Conservation (phyloP, 1,284 basidiomycete genomes). For the Fomitopsis pinicola region DNA sequence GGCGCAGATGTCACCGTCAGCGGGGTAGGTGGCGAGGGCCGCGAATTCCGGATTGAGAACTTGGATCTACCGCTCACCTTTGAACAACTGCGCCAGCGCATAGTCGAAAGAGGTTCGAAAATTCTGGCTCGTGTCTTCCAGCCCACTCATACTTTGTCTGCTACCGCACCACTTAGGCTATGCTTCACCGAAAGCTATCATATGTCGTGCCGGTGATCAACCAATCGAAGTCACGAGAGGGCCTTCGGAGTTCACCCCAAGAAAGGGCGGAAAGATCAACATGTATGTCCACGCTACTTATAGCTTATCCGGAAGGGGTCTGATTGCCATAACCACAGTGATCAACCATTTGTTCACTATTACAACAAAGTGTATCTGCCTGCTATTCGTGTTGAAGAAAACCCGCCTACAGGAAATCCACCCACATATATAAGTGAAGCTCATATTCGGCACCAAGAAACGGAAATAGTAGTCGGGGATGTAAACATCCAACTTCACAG, state of each 20-base stretch:
- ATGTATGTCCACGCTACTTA: not conserved
- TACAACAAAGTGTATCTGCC: not conserved
- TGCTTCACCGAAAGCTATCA: not conserved
- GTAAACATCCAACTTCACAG: not conserved
- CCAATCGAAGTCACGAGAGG: not conserved
- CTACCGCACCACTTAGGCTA: not conserved
- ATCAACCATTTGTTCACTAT: slow-evolving; percentile 2
- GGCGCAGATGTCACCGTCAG: not conserved
- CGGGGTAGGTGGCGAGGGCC: not conserved
- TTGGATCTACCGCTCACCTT: not conserved
- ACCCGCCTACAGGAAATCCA: too few relatives aligned
- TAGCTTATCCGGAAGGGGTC: too few relatives aligned
- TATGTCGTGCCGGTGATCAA: not conserved
- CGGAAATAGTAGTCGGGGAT: not conserved
- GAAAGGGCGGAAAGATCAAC: not conserved
- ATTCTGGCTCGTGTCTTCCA: not conserved
- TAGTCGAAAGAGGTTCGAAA: not conserved
- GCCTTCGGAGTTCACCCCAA: not conserved
- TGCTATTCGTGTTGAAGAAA: not conserved
- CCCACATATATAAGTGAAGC: not conserved
- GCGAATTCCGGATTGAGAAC: not conserved
- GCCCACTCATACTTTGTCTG: not conserved
- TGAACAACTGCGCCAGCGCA: not conserved
- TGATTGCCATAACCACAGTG: not conserved
- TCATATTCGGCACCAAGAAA: too few relatives aligned